Base-by-base conservation (phyloP, 2,329 filamentous ascomycete species). In the Colletotrichum sidae region DNA sequence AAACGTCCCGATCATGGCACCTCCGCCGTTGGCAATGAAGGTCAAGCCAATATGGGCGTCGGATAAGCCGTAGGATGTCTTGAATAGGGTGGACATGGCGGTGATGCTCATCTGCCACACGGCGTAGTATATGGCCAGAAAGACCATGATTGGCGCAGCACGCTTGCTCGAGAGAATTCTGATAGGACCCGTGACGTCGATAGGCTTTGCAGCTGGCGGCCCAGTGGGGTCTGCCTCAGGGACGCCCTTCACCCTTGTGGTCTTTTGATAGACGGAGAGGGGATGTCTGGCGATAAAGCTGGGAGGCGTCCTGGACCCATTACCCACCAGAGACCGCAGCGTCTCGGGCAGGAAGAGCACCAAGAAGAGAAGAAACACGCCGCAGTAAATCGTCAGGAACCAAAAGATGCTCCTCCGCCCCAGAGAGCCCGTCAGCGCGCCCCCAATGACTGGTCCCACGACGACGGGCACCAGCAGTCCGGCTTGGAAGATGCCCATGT, bases 41-140 rank as follows among this genome's bases (percentile, higher is more conserved):
- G 81, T 81, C 2, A 86, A 72, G 0, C 83, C 84, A 12, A 83
- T 80, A 46, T 84, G 75, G 4, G 77, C 79, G 60, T 82, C 80
- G 5, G 60, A 71, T 1, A 84, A 74, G 8, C 74, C 74, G 62
- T 86, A 86, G 4, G 68, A 70, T 1, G 70, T 65, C 39, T 81
- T 69, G 68, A 86, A 84, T 0, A 86, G 75, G 0, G 78, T 78
- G 0, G 85, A 83, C 78, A 85, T 83, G 41, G 80, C 81, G 0
- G 84, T 84, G 61, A 85, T 84, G 68, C 79, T 82, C 82, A 86
- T 86, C 60, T 86, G 83, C 82, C 83, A 87, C 8, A 84, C 80
- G 1, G 83, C 78, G 61, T 86, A 87, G 72, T 84, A 82, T 3
- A 85, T 70, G 0, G 80, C 81, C 4, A 85, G 76, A 55, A 83